Evolutionary conservation across 1,139 yeast species (phyloP).

Genomic region (Lodderomyces pseudojiufengensis): DNA sequence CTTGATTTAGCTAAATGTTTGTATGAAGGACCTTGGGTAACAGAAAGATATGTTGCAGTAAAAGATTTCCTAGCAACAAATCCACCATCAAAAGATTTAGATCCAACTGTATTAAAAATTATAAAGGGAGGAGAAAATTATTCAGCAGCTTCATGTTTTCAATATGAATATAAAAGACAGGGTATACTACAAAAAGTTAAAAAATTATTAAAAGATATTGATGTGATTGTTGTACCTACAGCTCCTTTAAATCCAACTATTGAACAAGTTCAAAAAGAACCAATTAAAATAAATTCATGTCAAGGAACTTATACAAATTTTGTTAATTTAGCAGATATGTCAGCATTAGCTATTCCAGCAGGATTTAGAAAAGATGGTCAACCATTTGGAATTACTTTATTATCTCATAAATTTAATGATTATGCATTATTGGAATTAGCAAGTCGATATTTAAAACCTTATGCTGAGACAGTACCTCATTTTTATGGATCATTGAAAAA

Average conservation of each 20-base stretch:
- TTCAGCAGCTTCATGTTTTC: constrained; percentile 80
- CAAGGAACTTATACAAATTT: constrained; percentile 98
- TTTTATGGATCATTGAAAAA: constrained; percentile 42
- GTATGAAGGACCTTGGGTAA: constrained; percentile 99
- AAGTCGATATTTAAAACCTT: constrained; percentile 53
- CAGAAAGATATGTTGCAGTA: constrained; percentile 85
- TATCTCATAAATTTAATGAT: constrained; percentile 80
- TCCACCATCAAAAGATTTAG: constrained; percentile 69
- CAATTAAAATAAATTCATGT: constrained; percentile 74
- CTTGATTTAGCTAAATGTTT: constrained; percentile 81
- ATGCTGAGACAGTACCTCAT: constrained; percentile 21
- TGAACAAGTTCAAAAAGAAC: constrained; percentile 67
- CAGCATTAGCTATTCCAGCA: constrained; percentile 87
- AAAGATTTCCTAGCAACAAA: constrained; percentile 68
- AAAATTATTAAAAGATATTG: constrained; percentile 53
- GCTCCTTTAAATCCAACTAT: constrained; percentile 89
- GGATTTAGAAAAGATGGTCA: constrained; percentile 82
- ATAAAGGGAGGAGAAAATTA: constrained; percentile 73
- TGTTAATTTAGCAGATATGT: constrained; percentile 88
- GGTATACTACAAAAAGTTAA: constrained; percentile 65
- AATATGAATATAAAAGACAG: constrained; percentile 79
- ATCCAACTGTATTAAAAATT: constrained; percentile 78
- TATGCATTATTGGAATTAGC: constrained; percentile 86
- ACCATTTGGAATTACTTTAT: constrained; percentile 85
- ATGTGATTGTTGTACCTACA: constrained; percentile 84